A percentile compares a stretch with the other conserved stretches of the same genome.
Conservation (phyloP, 371 early-diverging fungal genomes). For the Coemansia sp. region DNA sequence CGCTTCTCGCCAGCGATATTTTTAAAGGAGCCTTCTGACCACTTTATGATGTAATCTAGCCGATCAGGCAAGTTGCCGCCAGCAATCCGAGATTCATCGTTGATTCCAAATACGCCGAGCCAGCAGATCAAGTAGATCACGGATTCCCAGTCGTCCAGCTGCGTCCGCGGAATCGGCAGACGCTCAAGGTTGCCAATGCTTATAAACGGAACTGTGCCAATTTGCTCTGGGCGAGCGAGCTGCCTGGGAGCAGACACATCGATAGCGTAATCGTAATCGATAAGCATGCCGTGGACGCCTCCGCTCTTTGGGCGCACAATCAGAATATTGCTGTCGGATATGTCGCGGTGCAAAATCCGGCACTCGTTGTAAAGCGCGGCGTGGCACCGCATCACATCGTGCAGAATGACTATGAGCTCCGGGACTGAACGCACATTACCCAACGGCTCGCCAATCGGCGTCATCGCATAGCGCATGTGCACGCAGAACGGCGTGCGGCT, state of each 20-base stretch:
- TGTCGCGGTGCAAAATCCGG: slow-evolving; percentile 25
- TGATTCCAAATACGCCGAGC: background rate
- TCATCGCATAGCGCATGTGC: slow-evolving; percentile 8
- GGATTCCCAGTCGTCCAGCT: slow-evolving; percentile 27
- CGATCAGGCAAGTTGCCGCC: no score
- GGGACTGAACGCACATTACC: background rate
- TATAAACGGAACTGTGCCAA: slow-evolving; percentile 22
- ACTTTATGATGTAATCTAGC: no score
- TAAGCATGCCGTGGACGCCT: slow-evolving; percentile 12
- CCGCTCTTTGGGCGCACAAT: slow-evolving; percentile 4
- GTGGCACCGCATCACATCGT: slow-evolving; percentile 22
- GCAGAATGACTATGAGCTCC: slow-evolving; percentile 16
- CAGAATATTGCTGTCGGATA: slow-evolving; percentile 29
- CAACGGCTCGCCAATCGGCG: slow-evolving; percentile 14
- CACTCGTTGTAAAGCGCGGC: slow-evolving; percentile 4
- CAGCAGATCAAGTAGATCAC: slow-evolving; percentile 18
- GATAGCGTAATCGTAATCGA: slow-evolving; percentile 25
- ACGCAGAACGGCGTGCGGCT: background rate
- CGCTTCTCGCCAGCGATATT: no score
- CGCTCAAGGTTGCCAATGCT: slow-evolving; percentile 16
- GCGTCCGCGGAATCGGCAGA: slow-evolving; percentile 2
- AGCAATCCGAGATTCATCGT: no score
- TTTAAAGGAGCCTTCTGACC: no score
- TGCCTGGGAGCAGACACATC: background rate
- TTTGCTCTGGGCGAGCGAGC: background rate